These are phyloP conservation scores for Yarrowia bubula DNA, from an alignment of 805 yeast species.

Conservation along the genomic window DNA sequence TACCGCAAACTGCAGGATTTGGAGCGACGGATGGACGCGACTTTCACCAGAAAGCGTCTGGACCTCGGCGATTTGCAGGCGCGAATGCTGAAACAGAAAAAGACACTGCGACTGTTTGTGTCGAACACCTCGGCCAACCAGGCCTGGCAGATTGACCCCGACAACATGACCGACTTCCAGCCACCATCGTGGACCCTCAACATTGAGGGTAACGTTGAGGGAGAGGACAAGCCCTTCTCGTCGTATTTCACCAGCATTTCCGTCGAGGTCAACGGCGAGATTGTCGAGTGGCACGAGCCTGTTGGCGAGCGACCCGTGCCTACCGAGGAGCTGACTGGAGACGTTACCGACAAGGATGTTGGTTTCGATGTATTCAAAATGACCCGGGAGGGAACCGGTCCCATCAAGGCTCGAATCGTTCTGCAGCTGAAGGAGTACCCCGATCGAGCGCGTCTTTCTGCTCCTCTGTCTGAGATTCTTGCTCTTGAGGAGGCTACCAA, in stretches of 20 bases:
- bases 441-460: conserved; percentile 60
- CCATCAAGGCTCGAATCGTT: conserved; percentile 66
- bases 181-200: conserved; percentile 31
- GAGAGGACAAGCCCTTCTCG: conserved; percentile 44
- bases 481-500: conserved; percentile 80
- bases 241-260: conserved; percentile 80
- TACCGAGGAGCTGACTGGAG: conserved; percentile 4
- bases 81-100: conserved; percentile 49
- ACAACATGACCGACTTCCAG: conserved; percentile 27
- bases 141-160: conserved; percentile 67
- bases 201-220: conserved; percentile 35
- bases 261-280: conserved; percentile 56
- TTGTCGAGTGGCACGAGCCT: conserved; percentile 90
- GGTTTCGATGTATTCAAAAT: conserved; percentile 89
- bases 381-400: conserved; percentile 69
- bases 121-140: conserved; percentile 83
- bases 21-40: conserved; percentile 78
- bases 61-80: conserved; percentile 74
- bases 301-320: conserved; percentile 39
- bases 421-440: conserved; percentile 80
- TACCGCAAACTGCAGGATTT: conserved; percentile 72
- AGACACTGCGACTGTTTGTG: conserved; percentile 71
- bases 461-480: conserved; percentile 63
- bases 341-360: conserved; percentile 36
- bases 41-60: conserved; percentile 75